These are phyloP conservation scores for Globisporangium nunn DNA, from an alignment of 352 stramenopile species.

Conservation along the genomic window DNA sequence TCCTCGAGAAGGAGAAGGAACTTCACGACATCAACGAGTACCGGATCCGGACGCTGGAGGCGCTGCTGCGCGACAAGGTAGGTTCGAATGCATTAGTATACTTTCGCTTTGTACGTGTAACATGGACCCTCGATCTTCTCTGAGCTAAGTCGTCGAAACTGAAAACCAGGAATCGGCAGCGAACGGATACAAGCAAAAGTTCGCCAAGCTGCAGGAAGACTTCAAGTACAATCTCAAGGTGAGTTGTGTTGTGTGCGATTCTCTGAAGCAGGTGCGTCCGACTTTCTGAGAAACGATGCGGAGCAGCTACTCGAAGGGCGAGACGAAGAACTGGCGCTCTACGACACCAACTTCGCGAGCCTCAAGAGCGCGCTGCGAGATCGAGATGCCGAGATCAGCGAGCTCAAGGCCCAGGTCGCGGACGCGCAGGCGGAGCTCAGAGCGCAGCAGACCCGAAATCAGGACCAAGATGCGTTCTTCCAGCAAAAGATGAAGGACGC, in stretches of 20 bases:
- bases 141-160: not conserved
- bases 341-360: conserved; percentile 79
- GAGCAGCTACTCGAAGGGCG: conserved; percentile 72
- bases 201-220: conserved; percentile 86
- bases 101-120: not conserved
- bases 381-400: conserved; percentile 58
- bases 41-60: conserved; percentile 74
- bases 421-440: conserved; percentile 51
- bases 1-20: conserved; percentile 88
- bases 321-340: conserved; percentile 84
- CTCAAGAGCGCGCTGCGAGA: conserved; percentile 75
- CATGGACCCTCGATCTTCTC: not conserved
- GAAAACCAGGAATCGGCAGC: conserved; percentile 28
- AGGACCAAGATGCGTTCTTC: conserved; percentile 43
- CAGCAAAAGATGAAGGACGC: conserved; percentile 78
- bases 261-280: no score
- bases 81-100: no score
- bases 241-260: no score
- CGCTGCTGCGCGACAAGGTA: conserved; percentile 74
- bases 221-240: conserved; percentile 92
- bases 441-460: conserved; percentile 25
- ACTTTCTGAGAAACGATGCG: no score
- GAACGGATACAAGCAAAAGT: conserved; percentile 57
- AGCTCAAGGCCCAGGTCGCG: conserved; percentile 47
- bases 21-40: conserved; percentile 92